Percentiles rank a stretch among this genome's conserved stretches.
Conservation (phyloP, 768 basidiomycete genomes). For the Candolleomyces efflorescens region DNA sequence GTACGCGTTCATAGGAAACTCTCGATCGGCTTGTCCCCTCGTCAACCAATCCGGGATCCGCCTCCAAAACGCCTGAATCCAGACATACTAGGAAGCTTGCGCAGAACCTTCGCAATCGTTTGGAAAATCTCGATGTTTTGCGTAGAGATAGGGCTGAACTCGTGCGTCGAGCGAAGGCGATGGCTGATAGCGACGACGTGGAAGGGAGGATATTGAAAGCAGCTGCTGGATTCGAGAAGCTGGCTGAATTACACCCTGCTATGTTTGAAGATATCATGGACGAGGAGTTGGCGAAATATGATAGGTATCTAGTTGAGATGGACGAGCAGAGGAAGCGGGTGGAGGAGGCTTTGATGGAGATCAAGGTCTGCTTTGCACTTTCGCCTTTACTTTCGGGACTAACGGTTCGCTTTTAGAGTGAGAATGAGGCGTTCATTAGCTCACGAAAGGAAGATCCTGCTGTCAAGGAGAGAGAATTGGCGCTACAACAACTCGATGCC, state of each 20-base stretch:
- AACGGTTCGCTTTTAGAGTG: constrained; percentile 31
- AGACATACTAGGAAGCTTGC: constrained; percentile 58
- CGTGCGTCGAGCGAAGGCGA: constrained; percentile 57
- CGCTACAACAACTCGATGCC: constrained; percentile 75
- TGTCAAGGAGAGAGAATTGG: constrained; percentile 77
- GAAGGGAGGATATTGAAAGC: constrained; percentile 60
- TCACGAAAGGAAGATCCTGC: constrained; percentile 75
- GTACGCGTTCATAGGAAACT: constrained; percentile 33
- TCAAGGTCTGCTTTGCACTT: constrained; percentile 49
- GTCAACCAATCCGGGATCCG: constrained; percentile 38
- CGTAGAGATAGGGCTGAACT: constrained; percentile 56
- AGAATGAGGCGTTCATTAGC: constrained; percentile 67
- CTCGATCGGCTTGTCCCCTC: constrained; percentile 69
- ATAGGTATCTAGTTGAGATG: constrained; percentile 63
- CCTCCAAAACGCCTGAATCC: constrained; percentile 32
- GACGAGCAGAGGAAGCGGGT: constrained; percentile 54
- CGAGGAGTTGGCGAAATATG: constrained; percentile 77
- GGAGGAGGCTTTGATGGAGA: constrained; percentile 54
- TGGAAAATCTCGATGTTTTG: constrained; percentile 81
- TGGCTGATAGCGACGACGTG: constrained; percentile 71
- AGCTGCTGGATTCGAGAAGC: constrained; percentile 60
- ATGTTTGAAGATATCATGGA: constrained; percentile 87
- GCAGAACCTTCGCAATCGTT: constrained; percentile 61
- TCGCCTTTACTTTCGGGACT: constrained; percentile 2
- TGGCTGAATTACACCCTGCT: constrained; percentile 70